A percentile compares a stretch with the other conserved stretches of the same genome.
Conservation (phyloP, 1,139 yeast species). For the Blastobotrys buckinghamii region DNA sequence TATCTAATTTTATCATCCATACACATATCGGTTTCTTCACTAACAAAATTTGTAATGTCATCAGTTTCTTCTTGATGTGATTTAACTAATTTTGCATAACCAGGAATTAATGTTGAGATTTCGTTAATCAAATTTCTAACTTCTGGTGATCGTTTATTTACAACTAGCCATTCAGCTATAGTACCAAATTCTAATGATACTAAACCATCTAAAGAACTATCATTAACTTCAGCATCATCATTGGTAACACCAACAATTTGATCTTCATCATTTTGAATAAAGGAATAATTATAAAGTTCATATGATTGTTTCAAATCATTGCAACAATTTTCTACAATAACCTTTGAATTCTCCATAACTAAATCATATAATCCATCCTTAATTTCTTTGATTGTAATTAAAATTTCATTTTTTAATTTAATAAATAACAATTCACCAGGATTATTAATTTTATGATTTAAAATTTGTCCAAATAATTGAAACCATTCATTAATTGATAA, state of each 20-base stretch:
- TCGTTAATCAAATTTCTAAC: slow-evolving; percentile 37
- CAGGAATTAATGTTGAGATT: slow-evolving; percentile 19
- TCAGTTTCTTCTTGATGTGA: slow-evolving; percentile 27
- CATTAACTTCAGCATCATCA: slow-evolving; percentile 11
- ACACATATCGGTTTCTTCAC: slow-evolving; percentile 45
- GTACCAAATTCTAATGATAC: slow-evolving; percentile 13
- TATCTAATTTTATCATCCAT: slow-evolving; percentile 18
- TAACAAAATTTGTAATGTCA: slow-evolving; percentile 64
- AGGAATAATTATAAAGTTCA: slow-evolving; percentile 10
- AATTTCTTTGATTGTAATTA: slow-evolving; percentile 14
- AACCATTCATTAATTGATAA: slow-evolving; percentile 28
- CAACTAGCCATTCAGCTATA: slow-evolving; percentile 12
- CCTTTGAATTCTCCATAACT: slow-evolving; percentile 10
- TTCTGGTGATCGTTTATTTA: slow-evolving; percentile 17
- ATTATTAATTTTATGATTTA: slow-evolving; percentile 16
- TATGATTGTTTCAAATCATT: slow-evolving; percentile 7
- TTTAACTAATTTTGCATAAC: slow-evolving; percentile 27
- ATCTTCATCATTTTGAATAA: slow-evolving; percentile 6
- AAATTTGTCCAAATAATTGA: slow-evolving; percentile 19
- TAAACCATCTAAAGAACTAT: slow-evolving; percentile 12
- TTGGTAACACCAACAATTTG: background rate
- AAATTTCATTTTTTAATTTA: slow-evolving; percentile 11
- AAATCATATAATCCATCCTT: slow-evolving; percentile 18
- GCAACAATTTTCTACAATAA: slow-evolving; percentile 12
- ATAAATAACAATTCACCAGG: slow-evolving; percentile 11